Percentiles rank a stretch among this genome's conserved stretches.
Evolutionary conservation across 2,329 filamentous ascomycete genomes (phyloP).

Genomic region (Paraconiothyrium sp.): DNA sequence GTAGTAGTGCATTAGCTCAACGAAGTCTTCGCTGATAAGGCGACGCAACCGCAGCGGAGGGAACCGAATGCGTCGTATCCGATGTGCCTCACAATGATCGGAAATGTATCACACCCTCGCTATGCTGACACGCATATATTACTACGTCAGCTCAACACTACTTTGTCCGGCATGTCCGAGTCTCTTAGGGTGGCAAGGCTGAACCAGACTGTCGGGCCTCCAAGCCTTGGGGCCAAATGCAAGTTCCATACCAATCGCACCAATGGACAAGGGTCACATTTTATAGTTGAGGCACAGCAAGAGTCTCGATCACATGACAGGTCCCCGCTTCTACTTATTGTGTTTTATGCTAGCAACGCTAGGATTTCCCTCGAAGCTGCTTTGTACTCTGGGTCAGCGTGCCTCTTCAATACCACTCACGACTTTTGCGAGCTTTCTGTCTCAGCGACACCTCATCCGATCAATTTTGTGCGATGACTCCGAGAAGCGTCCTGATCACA

Average conservation of each 20-base stretch:
- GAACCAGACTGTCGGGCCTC: no score
- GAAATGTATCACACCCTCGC: no score
- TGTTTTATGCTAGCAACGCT: not conserved
- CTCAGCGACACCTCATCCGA: no score
- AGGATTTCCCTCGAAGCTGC: not conserved
- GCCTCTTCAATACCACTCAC: not conserved
- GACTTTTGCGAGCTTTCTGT: not conserved
- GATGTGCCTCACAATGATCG: no score
- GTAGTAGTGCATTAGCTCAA: no score
- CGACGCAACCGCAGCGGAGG: no score
- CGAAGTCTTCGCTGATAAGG: no score
- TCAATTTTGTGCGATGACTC: not conserved
- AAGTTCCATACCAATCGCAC: not conserved
- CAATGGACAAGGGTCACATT: not conserved
- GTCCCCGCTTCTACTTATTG: not conserved
- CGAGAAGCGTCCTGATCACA: constrained; percentile 33
- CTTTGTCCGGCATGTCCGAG: no score
- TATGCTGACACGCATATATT: no score
- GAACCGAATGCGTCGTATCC: no score
- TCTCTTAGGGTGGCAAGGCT: no score
- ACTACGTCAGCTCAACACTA: no score
- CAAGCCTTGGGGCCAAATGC: not conserved
- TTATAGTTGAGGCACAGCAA: not conserved
- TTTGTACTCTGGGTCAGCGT: not conserved
- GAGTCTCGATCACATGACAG: not conserved